Conservation (phyloP, 768 basidiomycete species). For the Suillus brevipes region DNA sequence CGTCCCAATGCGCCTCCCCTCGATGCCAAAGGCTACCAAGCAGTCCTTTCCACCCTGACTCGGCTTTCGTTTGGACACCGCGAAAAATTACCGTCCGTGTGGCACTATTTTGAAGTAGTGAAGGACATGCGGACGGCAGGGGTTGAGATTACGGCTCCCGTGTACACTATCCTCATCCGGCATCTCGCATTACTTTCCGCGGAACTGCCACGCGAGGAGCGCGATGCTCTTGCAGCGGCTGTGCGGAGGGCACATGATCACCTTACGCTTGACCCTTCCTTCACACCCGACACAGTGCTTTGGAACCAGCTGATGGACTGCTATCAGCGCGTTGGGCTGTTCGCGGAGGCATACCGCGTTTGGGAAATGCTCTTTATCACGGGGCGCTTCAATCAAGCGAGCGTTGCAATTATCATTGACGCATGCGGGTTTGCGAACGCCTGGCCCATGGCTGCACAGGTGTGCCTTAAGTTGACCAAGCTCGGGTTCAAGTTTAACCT, state of each 20-base stretch:
- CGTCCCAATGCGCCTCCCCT: constrained; percentile 34
- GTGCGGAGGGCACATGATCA: constrained; percentile 70
- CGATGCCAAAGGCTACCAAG: constrained; percentile 58
- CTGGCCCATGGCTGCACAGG: constrained; percentile 49
- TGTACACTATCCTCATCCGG: constrained; percentile 69
- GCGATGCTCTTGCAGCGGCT: constrained; percentile 41
- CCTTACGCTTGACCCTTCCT: constrained; percentile 75
- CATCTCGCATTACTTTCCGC: constrained; percentile 50
- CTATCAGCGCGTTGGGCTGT: constrained; percentile 77
- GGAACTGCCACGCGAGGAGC: constrained; percentile 24
- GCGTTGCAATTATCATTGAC: constrained; percentile 83
- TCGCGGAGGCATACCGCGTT: constrained; percentile 68
- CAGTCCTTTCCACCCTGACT: constrained; percentile 66
- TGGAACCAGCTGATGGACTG: constrained; percentile 90
- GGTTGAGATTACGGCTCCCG: constrained; percentile 51
- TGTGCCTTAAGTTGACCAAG: constrained; percentile 52
- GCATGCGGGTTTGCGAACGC: constrained; percentile 70
- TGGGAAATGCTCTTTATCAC: constrained; percentile 75
- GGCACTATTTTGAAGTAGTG: constrained; percentile 73
- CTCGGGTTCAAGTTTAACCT: constrained; percentile 55
- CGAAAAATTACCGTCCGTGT: constrained; percentile 40
- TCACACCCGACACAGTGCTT: constrained; percentile 66
- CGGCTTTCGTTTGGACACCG: constrained; percentile 50
- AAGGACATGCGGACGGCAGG: constrained; percentile 77
- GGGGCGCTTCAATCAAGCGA: constrained; percentile 57